Conservation (phyloP, 345 rosid genomes). For the Abelmoschus esculentus region DNA sequence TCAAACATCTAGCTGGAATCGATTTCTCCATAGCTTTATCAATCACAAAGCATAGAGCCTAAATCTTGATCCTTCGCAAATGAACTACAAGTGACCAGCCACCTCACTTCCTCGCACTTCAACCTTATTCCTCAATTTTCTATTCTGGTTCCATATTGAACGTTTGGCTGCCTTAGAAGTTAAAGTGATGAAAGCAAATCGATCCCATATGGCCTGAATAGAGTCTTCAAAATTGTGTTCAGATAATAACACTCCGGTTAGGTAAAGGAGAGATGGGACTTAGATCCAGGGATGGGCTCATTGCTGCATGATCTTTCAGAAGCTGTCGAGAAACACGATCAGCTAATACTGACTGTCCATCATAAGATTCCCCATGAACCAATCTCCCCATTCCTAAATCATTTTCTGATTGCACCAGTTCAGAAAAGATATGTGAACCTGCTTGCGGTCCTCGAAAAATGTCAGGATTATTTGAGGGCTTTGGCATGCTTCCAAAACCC, state of each 20-base stretch:
- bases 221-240: background rate
- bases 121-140: slow-evolving; percentile 18
- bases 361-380: slow-evolving; percentile 24
- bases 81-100: slow-evolving; percentile 6
- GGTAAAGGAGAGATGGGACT: slow-evolving; percentile 37
- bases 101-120: slow-evolving; percentile 1
- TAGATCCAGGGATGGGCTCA: slow-evolving; percentile 36
- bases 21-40: slow-evolving; percentile 4
- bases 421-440: slow-evolving; percentile 36
- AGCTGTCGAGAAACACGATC: slow-evolving; percentile 54
- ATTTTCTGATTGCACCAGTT: slow-evolving; percentile 26
- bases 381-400: slow-evolving; percentile 33
- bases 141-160: slow-evolving; percentile 12
- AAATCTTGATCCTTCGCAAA: slow-evolving; percentile 5
- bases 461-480: slow-evolving; percentile 31
- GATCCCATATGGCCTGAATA: background rate
- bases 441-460: slow-evolving; percentile 33
- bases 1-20: slow-evolving; percentile 11
- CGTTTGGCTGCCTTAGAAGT: slow-evolving; percentile 20
- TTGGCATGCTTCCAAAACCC: slow-evolving; percentile 35
- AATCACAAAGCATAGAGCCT: slow-evolving; percentile 3
- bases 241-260: slow-evolving; percentile 25
- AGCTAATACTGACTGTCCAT: slow-evolving; percentile 49
- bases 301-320: slow-evolving; percentile 36
- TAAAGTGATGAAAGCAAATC: slow-evolving; percentile 11